Base-by-base conservation (phyloP, 2,329 filamentous ascomycete species). In the Cladosporium sp. region DNA sequence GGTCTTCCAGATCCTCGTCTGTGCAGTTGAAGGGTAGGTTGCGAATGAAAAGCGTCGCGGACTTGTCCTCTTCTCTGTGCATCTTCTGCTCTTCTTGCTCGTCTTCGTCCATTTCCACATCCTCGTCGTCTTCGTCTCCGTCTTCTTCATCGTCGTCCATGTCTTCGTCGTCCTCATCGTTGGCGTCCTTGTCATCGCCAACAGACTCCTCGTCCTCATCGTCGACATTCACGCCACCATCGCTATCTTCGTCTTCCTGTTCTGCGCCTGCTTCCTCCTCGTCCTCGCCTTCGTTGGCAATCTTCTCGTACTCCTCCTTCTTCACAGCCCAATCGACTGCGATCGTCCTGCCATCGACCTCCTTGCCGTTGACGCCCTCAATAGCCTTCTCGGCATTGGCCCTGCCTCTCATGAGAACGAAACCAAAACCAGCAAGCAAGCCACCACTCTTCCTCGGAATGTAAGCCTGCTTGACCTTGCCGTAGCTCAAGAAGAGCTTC, bases 251-350 rank as follows among this genome's bases (percentile, higher is more conserved):
- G 1, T 76, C 72, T 0, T 78, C 74, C 4, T 69, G 64, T 27
- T 67, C 61, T 19, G 66, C 64, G 4, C 67, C 60, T 6, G 58
- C 57, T 3, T 50, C 62, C 46, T 64, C 66, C 52, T 64, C 73
- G n/a, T 54, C 50, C n/a, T 47, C 53, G 15, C 57, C 54, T 6
- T 55, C 52, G 2, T 33, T 41, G 13, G 50, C 46, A 30, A 45
- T 49, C 54, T 80, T 89, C 89, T 59, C 47, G 33, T 59, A 98
- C 6, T 85, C 83, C 36, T 84, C 78, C 72, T 94, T 95, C 53
- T 96, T 89, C 3, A 97, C 90, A 27, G 94, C 92, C 88, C 89
- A 98, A 71, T 98, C 93, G 6, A 98, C 93, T 22, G 92, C 93
- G 53, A 98, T 70, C 7, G 84, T 86, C 61, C 93, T 80, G 2